A percentile compares a stretch with the other conserved stretches of the same genome.
These are phyloP conservation scores for Pleoardoris graminearum DNA, from an alignment of 2,329 filamentous ascomycete species.

Conservation along the genomic window DNA sequence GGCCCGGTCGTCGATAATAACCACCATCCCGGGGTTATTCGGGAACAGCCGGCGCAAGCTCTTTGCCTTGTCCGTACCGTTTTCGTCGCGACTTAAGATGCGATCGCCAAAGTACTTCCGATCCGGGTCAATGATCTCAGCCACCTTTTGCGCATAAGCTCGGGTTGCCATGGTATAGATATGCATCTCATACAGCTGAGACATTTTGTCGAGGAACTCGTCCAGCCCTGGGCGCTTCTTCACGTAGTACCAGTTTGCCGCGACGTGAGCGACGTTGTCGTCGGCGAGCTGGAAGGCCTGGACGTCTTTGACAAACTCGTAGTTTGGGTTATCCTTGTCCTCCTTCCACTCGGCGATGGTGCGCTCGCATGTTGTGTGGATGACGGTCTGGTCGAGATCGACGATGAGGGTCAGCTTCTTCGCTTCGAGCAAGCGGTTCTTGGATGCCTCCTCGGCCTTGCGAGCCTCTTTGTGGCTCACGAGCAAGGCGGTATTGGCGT, in stretches of 20 bases:
- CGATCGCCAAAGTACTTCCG: conserved; percentile 89
- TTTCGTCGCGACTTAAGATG: conserved; percentile 95
- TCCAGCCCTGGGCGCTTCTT: conserved; percentile 88
- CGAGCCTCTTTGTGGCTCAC: conserved; percentile 82
- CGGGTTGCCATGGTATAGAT: conserved; percentile 99
- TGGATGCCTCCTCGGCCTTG: conserved; percentile 81
- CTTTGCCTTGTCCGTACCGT: conserved; percentile 89
- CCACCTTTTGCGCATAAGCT: conserved; percentile 91
- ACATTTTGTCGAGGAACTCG: conserved; percentile 76
- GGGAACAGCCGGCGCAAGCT: conserved; percentile 89
- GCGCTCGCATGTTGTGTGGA: conserved; percentile 95
- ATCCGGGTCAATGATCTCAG: conserved; percentile 88
- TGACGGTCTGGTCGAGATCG: conserved; percentile 97
- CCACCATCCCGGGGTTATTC: conserved; percentile 97
- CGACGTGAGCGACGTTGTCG: conserved; percentile 55
- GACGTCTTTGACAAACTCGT: conserved; percentile 87
- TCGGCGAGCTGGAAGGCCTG: conserved; percentile 85
- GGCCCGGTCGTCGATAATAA: conserved; percentile 95
- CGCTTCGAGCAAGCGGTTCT: conserved; percentile 76
- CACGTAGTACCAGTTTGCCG: conserved; percentile 82
- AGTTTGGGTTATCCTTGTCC: conserved; percentile 85
- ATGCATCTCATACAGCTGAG: conserved; percentile 87
- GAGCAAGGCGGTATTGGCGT: conserved; percentile 84
- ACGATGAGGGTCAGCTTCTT: conserved; percentile 92
- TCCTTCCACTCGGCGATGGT: conserved; percentile 95